These are phyloP conservation scores for Peronospora belbahrii DNA, from an alignment of 352 stramenopile genomes.

Conservation along the genomic window DNA sequence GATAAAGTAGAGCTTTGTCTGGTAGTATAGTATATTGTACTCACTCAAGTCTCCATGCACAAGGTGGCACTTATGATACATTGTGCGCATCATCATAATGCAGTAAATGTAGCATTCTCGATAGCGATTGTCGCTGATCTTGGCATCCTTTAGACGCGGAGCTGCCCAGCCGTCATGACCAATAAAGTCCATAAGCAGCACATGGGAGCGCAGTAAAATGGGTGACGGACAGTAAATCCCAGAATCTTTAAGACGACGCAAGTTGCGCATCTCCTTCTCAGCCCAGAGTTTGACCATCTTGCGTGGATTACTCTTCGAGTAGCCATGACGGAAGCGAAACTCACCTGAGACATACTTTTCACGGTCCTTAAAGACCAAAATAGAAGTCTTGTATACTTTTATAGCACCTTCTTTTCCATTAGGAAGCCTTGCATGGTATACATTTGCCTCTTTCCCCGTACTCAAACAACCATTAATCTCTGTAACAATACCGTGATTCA, in stretches of 20 bases:
- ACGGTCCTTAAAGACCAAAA: slow-evolving; percentile 99
- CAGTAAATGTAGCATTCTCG: slow-evolving; percentile 93
- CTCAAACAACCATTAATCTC: slow-evolving; percentile 98
- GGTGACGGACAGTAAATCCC: slow-evolving; percentile 89
- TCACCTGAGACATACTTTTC: slow-evolving; percentile 98
- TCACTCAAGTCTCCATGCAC: slow-evolving; percentile 98
- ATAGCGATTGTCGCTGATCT: slow-evolving; percentile 86
- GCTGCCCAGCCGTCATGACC: slow-evolving; percentile 92
- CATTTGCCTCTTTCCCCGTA: slow-evolving; percentile 99
- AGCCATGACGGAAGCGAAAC: slow-evolving; percentile 95
- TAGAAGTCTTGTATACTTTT: slow-evolving; percentile 84
- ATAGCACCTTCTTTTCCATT: slow-evolving; percentile 74
- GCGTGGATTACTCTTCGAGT: slow-evolving; percentile 94
- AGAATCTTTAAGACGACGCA: slow-evolving; percentile 87
- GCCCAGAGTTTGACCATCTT: slow-evolving; percentile 99
- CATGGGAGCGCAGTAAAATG: slow-evolving; percentile 93
- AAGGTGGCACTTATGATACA: slow-evolving; percentile 94
- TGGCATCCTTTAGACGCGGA: slow-evolving; percentile 92
- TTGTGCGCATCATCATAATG: slow-evolving; percentile 93
- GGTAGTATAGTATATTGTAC: slow-evolving; percentile 99
- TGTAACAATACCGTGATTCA: slow-evolving; percentile 93
- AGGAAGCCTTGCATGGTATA: slow-evolving; percentile 93
- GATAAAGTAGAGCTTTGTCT: slow-evolving; percentile 95
- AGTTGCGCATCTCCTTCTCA: slow-evolving; percentile 99
- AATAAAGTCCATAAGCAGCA: slow-evolving; percentile 99